Conservation (phyloP, 306 rosid species). For the Pachyrhizus erosus region DNA sequence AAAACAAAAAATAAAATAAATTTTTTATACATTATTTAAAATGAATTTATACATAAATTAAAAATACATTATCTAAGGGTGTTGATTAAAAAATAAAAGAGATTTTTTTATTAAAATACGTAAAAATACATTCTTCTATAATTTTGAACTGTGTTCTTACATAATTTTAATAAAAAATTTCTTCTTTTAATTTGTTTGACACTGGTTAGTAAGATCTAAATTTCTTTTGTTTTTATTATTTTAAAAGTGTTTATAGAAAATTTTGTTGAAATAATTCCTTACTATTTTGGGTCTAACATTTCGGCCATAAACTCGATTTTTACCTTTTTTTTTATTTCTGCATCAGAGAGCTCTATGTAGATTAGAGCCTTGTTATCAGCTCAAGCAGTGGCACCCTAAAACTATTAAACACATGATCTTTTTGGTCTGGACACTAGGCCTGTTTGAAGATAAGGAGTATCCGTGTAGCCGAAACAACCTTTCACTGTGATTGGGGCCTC, state of each 20-base stretch:
- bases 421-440: background rate
- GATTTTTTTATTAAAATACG: too few relatives aligned
- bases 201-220: too few relatives aligned
- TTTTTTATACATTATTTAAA: background rate
- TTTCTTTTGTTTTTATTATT: too few relatives aligned
- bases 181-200: too few relatives aligned
- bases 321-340: background rate
- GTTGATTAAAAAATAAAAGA: too few relatives aligned
- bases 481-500: background rate
- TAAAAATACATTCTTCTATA: too few relatives aligned
- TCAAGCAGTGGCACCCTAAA: conserved; percentile 28
- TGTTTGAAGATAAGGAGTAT: conserved; percentile 20
- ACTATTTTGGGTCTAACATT: conserved; percentile 42
- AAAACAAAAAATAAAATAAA: too few relatives aligned
- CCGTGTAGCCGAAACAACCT: conserved; percentile 3
- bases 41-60: too few relatives aligned
- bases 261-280: too few relatives aligned
- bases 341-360: background rate
- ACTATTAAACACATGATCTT: background rate
- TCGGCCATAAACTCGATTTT: background rate
- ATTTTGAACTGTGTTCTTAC: too few relatives aligned
- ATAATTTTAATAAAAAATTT: too few relatives aligned
- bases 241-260: conserved; percentile 9
- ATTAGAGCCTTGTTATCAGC: background rate
- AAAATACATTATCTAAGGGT: too few relatives aligned